Percentiles rank a stretch among this genome's conserved stretches.
These are phyloP conservation scores for Globisporangium acanthophoron DNA, from an alignment of 352 stramenopile species.

Conservation along the genomic window DNA sequence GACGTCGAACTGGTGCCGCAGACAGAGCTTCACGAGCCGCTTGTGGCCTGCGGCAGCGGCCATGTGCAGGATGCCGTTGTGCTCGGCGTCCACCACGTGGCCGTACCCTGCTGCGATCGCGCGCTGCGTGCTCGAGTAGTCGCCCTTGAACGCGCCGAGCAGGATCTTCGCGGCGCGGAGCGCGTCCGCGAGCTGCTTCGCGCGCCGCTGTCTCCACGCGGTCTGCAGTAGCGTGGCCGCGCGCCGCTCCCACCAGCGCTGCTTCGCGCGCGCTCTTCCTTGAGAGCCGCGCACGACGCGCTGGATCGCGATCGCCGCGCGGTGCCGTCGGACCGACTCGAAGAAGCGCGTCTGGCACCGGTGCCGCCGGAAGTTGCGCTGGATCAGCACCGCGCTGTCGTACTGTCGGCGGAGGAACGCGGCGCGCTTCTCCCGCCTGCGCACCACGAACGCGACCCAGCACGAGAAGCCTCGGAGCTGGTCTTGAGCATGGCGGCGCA, in stretches of 20 bases:
- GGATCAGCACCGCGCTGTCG: constrained; percentile 47
- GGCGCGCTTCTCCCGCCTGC: constrained; percentile 35
- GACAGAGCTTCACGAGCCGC: constrained; percentile 76
- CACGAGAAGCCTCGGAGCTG: constrained; percentile 11
- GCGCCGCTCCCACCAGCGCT: constrained; percentile 31
- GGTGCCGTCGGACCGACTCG: constrained; percentile 22
- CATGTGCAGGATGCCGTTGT: constrained; percentile 72
- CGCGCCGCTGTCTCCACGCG: constrained; percentile 41
- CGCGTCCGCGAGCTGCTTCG: constrained; percentile 26
- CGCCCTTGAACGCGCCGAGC: constrained; percentile 60
- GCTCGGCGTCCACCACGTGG: constrained; percentile 45
- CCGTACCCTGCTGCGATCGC: constrained; percentile 44
- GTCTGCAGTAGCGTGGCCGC: constrained; percentile 49
- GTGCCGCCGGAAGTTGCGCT: constrained; percentile 60
- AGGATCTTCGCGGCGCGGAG: constrained; percentile 53
- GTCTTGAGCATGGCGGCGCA: constrained; percentile 7
- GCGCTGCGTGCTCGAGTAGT: constrained; percentile 63
- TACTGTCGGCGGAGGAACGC: constrained; percentile 26
- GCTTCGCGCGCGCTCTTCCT: constrained; percentile 28
- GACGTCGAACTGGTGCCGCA: constrained; percentile 68
- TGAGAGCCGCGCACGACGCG: constrained; percentile 42
- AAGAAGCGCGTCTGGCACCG: constrained; percentile 46
- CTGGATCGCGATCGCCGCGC: constrained; percentile 55
- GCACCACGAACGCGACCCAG: constrained; percentile 17
- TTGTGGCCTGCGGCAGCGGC: constrained; percentile 62